Evolutionary conservation across 2,329 filamentous ascomycete species (phyloP).

Genomic region (Penicillium sp.): DNA sequence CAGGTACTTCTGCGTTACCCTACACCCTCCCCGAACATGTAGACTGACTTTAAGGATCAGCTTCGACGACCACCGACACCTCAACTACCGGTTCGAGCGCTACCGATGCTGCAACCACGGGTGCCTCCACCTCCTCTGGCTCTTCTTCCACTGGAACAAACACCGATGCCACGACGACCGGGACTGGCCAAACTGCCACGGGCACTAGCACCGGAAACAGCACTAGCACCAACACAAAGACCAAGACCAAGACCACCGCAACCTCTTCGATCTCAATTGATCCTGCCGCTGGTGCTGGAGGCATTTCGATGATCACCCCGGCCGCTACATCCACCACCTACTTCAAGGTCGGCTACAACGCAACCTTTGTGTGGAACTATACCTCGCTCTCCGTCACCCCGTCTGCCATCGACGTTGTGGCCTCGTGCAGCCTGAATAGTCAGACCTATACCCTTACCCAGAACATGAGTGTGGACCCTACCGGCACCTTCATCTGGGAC

Average conservation of each 20-base stretch:
- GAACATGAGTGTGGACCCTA: constrained; percentile 58
- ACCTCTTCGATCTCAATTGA: constrained; percentile 51
- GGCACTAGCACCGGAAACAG: constrained; percentile 16
- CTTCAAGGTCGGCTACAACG: constrained; percentile 64
- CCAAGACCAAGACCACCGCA: constrained; percentile 28
- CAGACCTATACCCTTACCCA: constrained; percentile 62
- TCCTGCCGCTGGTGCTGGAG: constrained; percentile 57
- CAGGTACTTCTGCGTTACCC: constrained; percentile 21
- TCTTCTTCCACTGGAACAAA: constrained; percentile 18
- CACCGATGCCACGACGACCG: constrained; percentile 18
- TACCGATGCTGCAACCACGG: constrained; percentile 5
- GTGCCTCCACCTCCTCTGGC: constrained; percentile 12
- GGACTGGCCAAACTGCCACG: constrained; percentile 11
- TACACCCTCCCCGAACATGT: not conserved
- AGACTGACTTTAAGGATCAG: constrained; percentile 9
- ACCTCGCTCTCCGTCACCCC: constrained; percentile 63
- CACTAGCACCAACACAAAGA: constrained; percentile 23
- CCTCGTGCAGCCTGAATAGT: constrained; percentile 60
- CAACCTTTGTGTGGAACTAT: constrained; percentile 71
- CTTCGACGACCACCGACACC: constrained; percentile 23
- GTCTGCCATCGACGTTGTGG: constrained; percentile 61
- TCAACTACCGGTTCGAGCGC: constrained; percentile 13
- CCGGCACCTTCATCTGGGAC: constrained; percentile 61
- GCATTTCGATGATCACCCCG: constrained; percentile 64
- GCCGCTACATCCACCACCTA: constrained; percentile 54